These are phyloP conservation scores for Fusarium avenaceum DNA, from an alignment of 2,329 filamentous ascomycete species.

Conservation along the genomic window DNA sequence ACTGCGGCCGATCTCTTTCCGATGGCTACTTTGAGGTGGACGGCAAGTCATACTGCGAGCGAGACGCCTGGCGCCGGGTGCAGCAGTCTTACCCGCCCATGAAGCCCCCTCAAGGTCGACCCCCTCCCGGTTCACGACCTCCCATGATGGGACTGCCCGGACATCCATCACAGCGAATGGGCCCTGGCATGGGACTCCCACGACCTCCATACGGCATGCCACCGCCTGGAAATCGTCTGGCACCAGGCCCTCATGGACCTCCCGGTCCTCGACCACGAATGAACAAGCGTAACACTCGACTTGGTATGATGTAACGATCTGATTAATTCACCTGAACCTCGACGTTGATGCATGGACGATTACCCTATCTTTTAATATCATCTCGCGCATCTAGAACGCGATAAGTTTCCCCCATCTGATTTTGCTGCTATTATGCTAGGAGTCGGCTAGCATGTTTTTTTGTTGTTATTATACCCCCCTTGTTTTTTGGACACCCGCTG, in stretches of 20 bases:
- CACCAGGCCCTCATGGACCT: constrained; percentile 53
- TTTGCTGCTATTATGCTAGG: constrained; percentile 24
- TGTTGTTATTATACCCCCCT: constrained; percentile 47
- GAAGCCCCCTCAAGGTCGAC: constrained; percentile 35
- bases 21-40: constrained; percentile 94
- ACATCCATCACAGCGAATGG: constrained; percentile 45
- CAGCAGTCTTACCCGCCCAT: constrained; percentile 51
- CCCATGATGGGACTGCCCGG: constrained; percentile 47
- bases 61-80: constrained; percentile 77
- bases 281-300: constrained; percentile 73
- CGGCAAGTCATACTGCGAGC: constrained; percentile 85
- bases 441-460: constrained; percentile 42
- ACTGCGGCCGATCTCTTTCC: constrained; percentile 79
- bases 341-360: constrained; percentile 34
- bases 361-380: constrained; percentile 42
- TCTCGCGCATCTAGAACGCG: constrained; percentile 21
- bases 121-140: constrained; percentile 41
- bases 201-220: constrained; percentile 48
- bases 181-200: constrained; percentile 41
- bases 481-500: constrained; percentile 32
- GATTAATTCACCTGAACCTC: constrained; percentile 26
- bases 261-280: constrained; percentile 61
- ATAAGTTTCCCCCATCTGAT: constrained; percentile 15
- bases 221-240: constrained; percentile 39
- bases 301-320: constrained; percentile 67